These are phyloP conservation scores for Aphanomyces stellatus DNA, from an alignment of 352 stramenopile genomes.

Conservation along the genomic window DNA sequence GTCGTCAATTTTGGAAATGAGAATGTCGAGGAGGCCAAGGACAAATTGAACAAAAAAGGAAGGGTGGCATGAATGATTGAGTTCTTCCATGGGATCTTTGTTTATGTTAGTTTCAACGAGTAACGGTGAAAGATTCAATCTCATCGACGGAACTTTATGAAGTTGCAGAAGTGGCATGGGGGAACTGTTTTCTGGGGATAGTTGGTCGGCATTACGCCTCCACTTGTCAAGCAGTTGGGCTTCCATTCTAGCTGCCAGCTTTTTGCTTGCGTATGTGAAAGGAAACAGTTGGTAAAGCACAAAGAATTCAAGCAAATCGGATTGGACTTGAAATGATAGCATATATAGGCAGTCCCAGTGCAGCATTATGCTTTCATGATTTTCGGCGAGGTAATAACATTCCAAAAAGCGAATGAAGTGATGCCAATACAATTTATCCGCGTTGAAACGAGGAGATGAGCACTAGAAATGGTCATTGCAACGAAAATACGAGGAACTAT, in stretches of 20 bases:
- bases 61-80: background rate
- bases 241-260: too few species aligned
- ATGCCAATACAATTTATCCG: too few species aligned
- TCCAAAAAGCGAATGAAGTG: too few species aligned
- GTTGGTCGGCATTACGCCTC: too few species aligned
- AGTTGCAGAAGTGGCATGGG: background rate
- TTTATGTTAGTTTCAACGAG: too few species aligned
- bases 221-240: too few species aligned
- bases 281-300: background rate
- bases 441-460: too few species aligned
- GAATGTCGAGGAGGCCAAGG: background rate
- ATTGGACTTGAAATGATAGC: background rate
- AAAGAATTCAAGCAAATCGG: background rate
- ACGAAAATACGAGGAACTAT: too few species aligned
- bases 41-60: background rate
- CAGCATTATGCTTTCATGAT: too few species aligned
- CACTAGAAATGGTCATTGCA: too few species aligned
- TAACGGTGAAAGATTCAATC: too few species aligned
- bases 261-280: background rate
- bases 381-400: too few species aligned
- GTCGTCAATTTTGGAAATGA: background rate
- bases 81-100: background rate
- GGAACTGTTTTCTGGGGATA: background rate
- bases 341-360: background rate
- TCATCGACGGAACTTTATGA: background rate